A percentile compares a stretch with the other conserved stretches of the same genome.
phyloP scores from a whole-genome alignment of 352 stramenopile species.

The Phytophthora idaei region DNA sequence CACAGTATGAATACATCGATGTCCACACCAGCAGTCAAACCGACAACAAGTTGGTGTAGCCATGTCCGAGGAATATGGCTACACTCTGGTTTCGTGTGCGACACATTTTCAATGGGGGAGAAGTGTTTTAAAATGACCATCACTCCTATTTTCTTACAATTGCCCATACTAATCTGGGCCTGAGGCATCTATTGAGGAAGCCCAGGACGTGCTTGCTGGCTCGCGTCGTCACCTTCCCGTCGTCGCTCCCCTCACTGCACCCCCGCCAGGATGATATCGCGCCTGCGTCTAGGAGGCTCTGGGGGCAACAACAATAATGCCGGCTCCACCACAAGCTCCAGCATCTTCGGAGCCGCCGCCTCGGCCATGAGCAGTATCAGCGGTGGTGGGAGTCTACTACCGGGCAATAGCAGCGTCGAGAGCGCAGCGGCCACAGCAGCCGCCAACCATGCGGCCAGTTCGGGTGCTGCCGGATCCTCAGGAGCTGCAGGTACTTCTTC shows the following conservation, averaged over 20 bases:
- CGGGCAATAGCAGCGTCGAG: constrained; percentile 49
- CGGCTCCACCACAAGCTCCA: constrained; percentile 48
- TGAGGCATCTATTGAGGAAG: constrained; percentile 19
- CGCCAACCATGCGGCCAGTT: constrained; percentile 41
- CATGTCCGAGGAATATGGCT: constrained; percentile 10
- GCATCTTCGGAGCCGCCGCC: constrained; percentile 67
- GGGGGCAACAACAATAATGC: constrained; percentile 43
- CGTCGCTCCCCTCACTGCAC: neutral
- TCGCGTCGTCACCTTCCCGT: neutral
- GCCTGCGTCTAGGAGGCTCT: constrained; percentile 60
- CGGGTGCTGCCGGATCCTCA: constrained; percentile 12
- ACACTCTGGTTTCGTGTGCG: constrained; percentile 9
- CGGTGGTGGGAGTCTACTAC: constrained; percentile 47
- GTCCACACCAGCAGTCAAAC: neutral
- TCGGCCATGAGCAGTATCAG: constrained; percentile 59
- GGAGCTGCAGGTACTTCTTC: constrained; percentile 37
- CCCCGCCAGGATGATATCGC: constrained; percentile 60
- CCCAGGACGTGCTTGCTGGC: constrained; percentile 6
- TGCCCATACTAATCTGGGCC: constrained; percentile 11
- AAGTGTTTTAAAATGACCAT: constrained; percentile 12
- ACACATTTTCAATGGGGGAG: constrained; percentile 9
- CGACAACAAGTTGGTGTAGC: constrained; percentile 15
- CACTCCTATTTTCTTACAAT: constrained; percentile 16
- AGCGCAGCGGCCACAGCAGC: constrained; percentile 43
- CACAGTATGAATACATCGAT: constrained; percentile 25